phyloP scores from a whole-genome alignment of 148 eudicot genomes.

The Polygonum maritimum region DNA sequence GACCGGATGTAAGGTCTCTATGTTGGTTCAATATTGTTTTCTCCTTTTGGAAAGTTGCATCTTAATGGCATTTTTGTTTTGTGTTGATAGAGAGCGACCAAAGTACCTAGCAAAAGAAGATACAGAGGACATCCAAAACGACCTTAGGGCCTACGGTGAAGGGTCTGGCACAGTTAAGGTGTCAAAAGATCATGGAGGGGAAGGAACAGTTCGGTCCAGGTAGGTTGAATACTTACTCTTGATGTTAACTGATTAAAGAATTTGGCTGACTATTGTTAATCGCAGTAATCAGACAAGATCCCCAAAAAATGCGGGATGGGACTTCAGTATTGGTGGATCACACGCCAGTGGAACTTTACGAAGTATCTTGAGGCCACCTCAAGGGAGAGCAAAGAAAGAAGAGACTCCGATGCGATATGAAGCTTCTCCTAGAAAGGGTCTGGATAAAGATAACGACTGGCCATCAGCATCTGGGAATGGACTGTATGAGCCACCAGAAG shows the following conservation, averaged over 20 bases:
- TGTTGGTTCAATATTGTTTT: neutral
- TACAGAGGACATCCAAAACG: slow-evolving; percentile 43
- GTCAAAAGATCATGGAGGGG: slow-evolving; percentile 44
- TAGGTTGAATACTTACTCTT: slow-evolving; percentile 21
- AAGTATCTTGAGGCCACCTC: slow-evolving; percentile 77
- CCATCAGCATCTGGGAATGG: slow-evolving; percentile 47
- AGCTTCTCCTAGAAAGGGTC: slow-evolving; percentile 31
- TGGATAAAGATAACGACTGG: slow-evolving; percentile 47
- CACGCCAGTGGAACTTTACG: slow-evolving; percentile 49
- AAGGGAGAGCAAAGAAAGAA: slow-evolving; percentile 58
- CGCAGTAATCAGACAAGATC: slow-evolving; percentile 43
- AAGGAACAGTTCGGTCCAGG: slow-evolving; percentile 65
- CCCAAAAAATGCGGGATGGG: slow-evolving; percentile 38
- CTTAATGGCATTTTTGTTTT: neutral
- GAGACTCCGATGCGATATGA: slow-evolving; percentile 37
- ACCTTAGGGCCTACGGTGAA: slow-evolving; percentile 47
- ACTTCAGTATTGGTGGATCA: slow-evolving; percentile 41
- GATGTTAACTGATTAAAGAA: slow-evolving; percentile 1
- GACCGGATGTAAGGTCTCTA: neutral
- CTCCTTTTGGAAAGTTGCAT: neutral
- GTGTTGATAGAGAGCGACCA: slow-evolving; percentile 61
- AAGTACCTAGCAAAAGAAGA: slow-evolving; percentile 71
- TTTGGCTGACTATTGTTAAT: slow-evolving; percentile 23
- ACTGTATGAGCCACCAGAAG: slow-evolving; percentile 45
- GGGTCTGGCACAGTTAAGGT: slow-evolving; percentile 79